phyloP scores from a whole-genome alignment of 345 rosid genomes.

The Adansonia digitata region DNA sequence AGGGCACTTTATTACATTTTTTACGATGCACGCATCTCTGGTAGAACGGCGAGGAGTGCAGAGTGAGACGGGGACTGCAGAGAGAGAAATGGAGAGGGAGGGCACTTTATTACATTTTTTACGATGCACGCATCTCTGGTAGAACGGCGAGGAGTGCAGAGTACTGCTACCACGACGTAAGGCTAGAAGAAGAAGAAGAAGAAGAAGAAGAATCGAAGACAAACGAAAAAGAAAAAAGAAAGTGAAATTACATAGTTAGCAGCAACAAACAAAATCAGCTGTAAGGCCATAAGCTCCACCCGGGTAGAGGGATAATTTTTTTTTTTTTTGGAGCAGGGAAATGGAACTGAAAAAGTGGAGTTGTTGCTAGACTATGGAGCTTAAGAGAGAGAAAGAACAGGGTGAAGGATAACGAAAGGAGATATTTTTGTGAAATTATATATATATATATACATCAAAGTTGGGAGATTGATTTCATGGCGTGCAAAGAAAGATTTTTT shows the following conservation, averaged over 20 bases:
- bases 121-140: conserved; percentile 57
- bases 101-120: conserved; percentile 35
- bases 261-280: not conserved
- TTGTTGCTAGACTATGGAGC: conserved; percentile 21
- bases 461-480: conserved; percentile 24
- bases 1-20: conserved; percentile 34
- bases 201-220: not conserved
- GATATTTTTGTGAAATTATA: conserved; percentile 17
- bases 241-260: not conserved
- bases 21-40: conserved; percentile 56
- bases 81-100: conserved; percentile 17
- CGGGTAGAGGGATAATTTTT: not conserved
- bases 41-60: conserved; percentile 33
- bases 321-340: not conserved
- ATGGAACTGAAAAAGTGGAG: conserved; percentile 21
- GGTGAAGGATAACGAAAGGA: not conserved
- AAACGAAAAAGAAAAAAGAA: too few species aligned
- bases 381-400: conserved; percentile 15
- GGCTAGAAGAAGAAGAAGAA: conserved; percentile 9
- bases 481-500: conserved; percentile 20
- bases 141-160: conserved; percentile 30
- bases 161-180: conserved; percentile 24
- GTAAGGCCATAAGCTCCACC: not conserved
- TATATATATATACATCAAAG: too few species aligned
- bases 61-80: not conserved